Base-by-base conservation (phyloP, 345 rosid species). In the Acer yangbiense region DNA sequence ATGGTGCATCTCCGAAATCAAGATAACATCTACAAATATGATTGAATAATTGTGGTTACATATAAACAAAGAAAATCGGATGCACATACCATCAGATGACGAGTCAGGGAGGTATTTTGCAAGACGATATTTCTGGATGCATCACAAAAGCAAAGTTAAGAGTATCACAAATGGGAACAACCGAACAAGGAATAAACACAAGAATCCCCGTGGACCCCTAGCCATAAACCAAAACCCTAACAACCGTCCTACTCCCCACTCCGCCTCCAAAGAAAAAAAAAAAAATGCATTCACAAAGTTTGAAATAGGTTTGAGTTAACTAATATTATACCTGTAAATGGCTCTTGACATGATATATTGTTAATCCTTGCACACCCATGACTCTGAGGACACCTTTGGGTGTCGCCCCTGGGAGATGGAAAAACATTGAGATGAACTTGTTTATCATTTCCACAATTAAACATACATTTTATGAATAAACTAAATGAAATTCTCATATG, bases 321-420 rank as follows among this genome's bases (percentile, higher is more conserved):
- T 43, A 23, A 54, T 14, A 48, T 54, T 20, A 27, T 82, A 94
- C 99, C 97, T 96, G 98, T 77, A 96, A 90, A 84, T 96, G 99
- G 82, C 98, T 96, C 86, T 96, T 96, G 80, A 96, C 99, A 83
- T 96, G 99, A 73, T 96, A 96, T 86, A 94, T 96, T 70, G 99
- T 96, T 78, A 96, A 85, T 65, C 97, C 98, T 81, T 94, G 98
- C 32, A 96, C 97, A 21, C 97, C 98, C 99, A 96, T 96, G 65
- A 94, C 99, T 83, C 99, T 88, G 25, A 96, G 97, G 76, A 94
- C 99, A 78, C 98, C 99, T 91, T 96, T 94, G 25, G 99, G 97
- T 43, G 99, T 96, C 76, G 99, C 99, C 79, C 98, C 99, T 96
- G 71, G 54, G 1, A 81, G 39, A 84, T 62, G 41, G 17, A 65